Base-by-base conservation (phyloP, 2,329 filamentous ascomycete species). In the Paecilomyces fulvus region DNA sequence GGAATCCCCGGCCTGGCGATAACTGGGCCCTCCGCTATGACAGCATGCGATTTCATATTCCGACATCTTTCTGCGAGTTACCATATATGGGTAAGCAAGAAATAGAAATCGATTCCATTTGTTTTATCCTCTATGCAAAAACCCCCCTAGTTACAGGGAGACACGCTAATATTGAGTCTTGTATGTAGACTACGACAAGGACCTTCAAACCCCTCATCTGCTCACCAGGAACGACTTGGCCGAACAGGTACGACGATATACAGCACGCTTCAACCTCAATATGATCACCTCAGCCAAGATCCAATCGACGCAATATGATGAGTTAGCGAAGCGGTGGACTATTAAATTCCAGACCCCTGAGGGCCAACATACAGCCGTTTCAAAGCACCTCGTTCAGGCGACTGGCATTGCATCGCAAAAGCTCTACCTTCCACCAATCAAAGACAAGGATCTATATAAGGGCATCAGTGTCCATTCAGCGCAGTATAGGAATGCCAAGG, bases 21-120 rank as follows among this genome's bases (percentile, higher is more conserved):
- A 76, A 76, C 46, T 80, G 77, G 77, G 68, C 67, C 2, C 70
- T 72, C 37, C 66, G 77, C 20, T 80, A 80, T 57, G 73, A 76
- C 48, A 74, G 73, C 48, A 68, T 77, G 33, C 68, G 70, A 1
- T 73, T 78, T 43, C 75, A 78, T 54, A 59, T 75, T 2, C 69
- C 70, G 4, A 74, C 71, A 0, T 64, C 69, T 0, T 63, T 61
- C 33, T 72, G 69, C 53, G 66, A 75, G 21, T 57, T 72, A 54
- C 74, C 75, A 0, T 76, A 69, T 49, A 59, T 72, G 30, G 20
- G 66, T 70, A 59, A 64, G 64, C 61, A 28, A 28, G 25, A 21
- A 21, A 21, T 28, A 5, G 25, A 28, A 3, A 28, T 5, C 25
- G 1, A 5, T 28, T 28, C 4, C 5, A 28, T 5, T 7, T 28